Conservation (phyloP, 768 basidiomycete species). For the Coprinopsis cinerea region DNA sequence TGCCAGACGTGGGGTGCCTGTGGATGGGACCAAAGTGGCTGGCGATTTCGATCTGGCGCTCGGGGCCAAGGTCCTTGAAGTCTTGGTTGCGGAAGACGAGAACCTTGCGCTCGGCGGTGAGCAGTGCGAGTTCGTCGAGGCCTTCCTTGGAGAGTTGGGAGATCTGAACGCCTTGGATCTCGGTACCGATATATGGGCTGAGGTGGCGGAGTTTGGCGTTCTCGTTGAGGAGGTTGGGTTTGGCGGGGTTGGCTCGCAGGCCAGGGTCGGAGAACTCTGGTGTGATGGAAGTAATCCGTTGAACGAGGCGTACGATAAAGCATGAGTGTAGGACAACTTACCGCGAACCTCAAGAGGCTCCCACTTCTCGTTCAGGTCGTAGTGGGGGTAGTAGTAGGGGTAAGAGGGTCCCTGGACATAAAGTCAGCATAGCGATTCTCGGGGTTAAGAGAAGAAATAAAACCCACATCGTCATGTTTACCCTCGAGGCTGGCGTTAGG, state of each 20-base stretch:
- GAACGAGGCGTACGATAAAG: background rate
- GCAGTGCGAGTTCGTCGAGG: conserved; percentile 47
- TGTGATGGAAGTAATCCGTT: conserved; percentile 1
- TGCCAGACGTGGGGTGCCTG: conserved; percentile 42
- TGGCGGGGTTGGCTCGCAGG: conserved; percentile 40
- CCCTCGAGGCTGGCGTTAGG: background rate
- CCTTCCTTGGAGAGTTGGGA: conserved; percentile 47
- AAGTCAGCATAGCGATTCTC: too few species aligned
- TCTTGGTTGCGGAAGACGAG: conserved; percentile 55
- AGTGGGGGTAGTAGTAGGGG: conserved; percentile 44
- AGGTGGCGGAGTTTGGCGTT: conserved; percentile 34
- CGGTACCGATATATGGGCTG: conserved; percentile 48
- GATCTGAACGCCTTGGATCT: conserved; percentile 45
- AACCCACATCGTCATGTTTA: too few species aligned
- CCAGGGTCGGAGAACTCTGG: conserved; percentile 40
- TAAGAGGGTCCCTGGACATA: conserved; percentile 33
- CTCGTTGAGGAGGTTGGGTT: conserved; percentile 42
- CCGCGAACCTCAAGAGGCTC: conserved; percentile 42
- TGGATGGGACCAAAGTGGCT: conserved; percentile 45
- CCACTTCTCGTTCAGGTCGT: conserved; percentile 43
- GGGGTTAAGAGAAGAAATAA: too few species aligned
- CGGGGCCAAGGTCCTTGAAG: conserved; percentile 51
- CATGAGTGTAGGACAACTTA: conserved; percentile 15
- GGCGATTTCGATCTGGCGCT: conserved; percentile 48
- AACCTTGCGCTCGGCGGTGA: conserved; percentile 47